Percentiles rank a stretch among this genome's conserved stretches.
Conservation (phyloP, 495 filamentous ascomycete genomes). For the Trichoderma asperelloides region DNA sequence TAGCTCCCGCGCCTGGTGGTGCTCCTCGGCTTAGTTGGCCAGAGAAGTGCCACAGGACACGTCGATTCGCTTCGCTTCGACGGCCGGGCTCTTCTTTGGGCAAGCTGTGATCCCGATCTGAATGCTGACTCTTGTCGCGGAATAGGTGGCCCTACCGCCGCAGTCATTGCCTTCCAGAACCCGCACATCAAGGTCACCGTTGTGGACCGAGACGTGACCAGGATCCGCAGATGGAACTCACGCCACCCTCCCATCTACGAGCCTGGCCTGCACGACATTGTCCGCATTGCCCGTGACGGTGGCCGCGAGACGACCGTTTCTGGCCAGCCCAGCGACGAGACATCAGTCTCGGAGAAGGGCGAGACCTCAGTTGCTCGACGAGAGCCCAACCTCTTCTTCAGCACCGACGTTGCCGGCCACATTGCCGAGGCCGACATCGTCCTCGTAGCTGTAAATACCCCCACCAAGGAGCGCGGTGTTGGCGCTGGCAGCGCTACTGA, state of each 20-base stretch:
- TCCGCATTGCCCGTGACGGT: conserved; percentile 54
- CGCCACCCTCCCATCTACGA: conserved; percentile 69
- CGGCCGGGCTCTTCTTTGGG: too few relatives aligned
- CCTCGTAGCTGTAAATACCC: conserved; percentile 74
- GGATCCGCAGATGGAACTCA: conserved; percentile 69
- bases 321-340: conserved; percentile 18
- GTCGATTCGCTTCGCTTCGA: too few relatives aligned
- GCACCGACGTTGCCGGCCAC: conserved; percentile 49
- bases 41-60: too few relatives aligned
- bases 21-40: not conserved
- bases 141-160: conserved; percentile 65
- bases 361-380: conserved; percentile 20
- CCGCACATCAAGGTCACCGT: conserved; percentile 60
- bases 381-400: conserved; percentile 63
- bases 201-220: conserved; percentile 54
- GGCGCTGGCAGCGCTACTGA: conserved; percentile 67
- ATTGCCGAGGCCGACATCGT: conserved; percentile 66
- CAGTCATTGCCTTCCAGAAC: conserved; percentile 65
- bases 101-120: not conserved
- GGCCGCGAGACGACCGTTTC: conserved; percentile 21
- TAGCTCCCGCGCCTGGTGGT: not conserved
- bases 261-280: conserved; percentile 58
- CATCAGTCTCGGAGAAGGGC: conserved; percentile 12
- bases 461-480: conserved; percentile 62
- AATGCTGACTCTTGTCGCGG: not conserved